Conservation (phyloP, 257 asterid species). For the Solanum chmielewskii region DNA sequence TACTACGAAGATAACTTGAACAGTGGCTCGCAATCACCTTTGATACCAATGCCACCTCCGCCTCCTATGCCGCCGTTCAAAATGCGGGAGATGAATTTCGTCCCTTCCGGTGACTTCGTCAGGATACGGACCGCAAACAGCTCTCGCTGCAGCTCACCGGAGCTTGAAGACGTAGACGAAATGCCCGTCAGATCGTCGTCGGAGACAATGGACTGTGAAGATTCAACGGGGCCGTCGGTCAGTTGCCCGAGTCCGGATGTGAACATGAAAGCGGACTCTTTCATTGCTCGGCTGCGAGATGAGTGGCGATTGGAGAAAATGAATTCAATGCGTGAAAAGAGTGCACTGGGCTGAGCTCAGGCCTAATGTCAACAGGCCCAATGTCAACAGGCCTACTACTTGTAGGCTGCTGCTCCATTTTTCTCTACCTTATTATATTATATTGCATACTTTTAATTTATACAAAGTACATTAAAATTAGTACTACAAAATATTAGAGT, state of each 20-base stretch:
- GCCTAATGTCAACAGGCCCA: background rate
- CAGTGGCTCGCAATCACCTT: slow-evolving; percentile 57
- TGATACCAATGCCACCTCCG: slow-evolving; percentile 53
- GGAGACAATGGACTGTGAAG: slow-evolving; percentile 25
- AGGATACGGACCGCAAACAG: slow-evolving; percentile 47
- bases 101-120: slow-evolving; percentile 47
- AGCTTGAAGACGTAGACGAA: slow-evolving; percentile 51
- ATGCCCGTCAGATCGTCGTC: slow-evolving; percentile 29
- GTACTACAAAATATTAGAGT: background rate
- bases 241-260: slow-evolving; percentile 93
- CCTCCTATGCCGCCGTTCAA: slow-evolving; percentile 69
- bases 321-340: slow-evolving; percentile 38
- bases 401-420: background rate
- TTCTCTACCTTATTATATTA: background rate
- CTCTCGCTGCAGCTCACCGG: slow-evolving; percentile 71
- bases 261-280: slow-evolving; percentile 55
- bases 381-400: background rate
- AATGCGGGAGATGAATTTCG: slow-evolving; percentile 42
- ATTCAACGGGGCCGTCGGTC: slow-evolving; percentile 41
- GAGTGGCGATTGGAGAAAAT: slow-evolving; percentile 81
- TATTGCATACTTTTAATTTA: background rate
- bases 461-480: background rate
- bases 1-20: slow-evolving; percentile 17
- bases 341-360: slow-evolving; percentile 7
- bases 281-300: slow-evolving; percentile 62